These are phyloP conservation scores for Colletotrichum chlorophyti DNA, from an alignment of 2,329 filamentous ascomycete species.

Conservation along the genomic window DNA sequence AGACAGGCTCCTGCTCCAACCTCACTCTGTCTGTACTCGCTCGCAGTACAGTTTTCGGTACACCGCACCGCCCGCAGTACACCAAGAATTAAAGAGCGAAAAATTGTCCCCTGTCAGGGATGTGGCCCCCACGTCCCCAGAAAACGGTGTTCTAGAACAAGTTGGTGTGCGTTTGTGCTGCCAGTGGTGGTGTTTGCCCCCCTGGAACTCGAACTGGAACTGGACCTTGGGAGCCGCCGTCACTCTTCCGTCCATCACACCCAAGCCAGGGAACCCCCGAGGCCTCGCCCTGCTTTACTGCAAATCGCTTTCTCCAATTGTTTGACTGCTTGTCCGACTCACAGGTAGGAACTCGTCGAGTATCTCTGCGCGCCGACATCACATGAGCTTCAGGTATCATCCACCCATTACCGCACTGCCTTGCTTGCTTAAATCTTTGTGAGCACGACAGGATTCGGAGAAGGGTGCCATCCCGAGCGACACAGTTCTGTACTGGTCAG, in stretches of 20 bases:
- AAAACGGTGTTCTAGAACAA: slow-evolving; percentile 29
- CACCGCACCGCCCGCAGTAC: neutral
- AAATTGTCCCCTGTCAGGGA: slow-evolving; percentile 25
- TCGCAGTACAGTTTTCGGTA: too few species aligned
- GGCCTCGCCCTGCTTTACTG: slow-evolving; percentile 2
- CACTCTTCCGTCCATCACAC: slow-evolving; percentile 3
- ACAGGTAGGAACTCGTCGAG: slow-evolving; percentile 20
- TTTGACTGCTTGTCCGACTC: neutral
- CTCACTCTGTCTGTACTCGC: neutral
- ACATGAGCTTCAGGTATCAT: neutral
- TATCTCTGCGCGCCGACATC: slow-evolving; percentile 3
- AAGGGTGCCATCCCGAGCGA: neutral
- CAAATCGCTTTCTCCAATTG: neutral
- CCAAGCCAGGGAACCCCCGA: slow-evolving; percentile 9
- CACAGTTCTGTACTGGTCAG: slow-evolving; percentile 1
- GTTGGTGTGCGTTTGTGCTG: slow-evolving; percentile 10
- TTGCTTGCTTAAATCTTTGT: neutral
- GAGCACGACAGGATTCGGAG: neutral
- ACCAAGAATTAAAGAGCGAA: slow-evolving; percentile 8
- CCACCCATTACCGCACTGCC: neutral
- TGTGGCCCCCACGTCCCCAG: slow-evolving; percentile 27
- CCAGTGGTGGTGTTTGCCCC: slow-evolving; percentile 17
- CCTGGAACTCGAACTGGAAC: too few species aligned
- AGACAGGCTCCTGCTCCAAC: neutral
- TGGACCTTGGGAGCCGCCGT: slow-evolving; percentile 16